phyloP scores from a whole-genome alignment of 2,329 filamentous ascomycete genomes.

The Epichloe coenophiala region DNA sequence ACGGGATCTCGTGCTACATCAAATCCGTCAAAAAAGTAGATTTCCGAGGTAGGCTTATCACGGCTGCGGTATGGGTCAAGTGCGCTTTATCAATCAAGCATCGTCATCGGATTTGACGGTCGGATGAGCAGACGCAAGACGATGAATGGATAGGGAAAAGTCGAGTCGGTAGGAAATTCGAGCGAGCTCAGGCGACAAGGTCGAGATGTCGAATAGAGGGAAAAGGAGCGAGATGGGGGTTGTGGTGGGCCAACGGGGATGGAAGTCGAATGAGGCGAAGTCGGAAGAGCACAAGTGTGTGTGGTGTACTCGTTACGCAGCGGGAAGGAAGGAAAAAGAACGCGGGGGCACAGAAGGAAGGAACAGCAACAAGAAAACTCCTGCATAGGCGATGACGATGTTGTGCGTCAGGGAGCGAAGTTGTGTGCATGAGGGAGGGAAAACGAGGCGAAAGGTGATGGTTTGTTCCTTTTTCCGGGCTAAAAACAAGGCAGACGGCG shows the following conservation, averaged over 20 bases:
- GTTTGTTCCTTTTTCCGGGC: slow-evolving; percentile 2
- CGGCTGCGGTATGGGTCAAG: neutral
- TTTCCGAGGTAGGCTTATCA: neutral
- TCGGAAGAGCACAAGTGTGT: neutral
- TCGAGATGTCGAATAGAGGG: neutral
- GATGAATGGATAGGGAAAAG: neutral
- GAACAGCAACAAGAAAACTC: neutral
- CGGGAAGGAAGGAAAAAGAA: neutral
- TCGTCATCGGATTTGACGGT: neutral
- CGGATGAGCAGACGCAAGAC: neutral
- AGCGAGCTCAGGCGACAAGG: neutral
- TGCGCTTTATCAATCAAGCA: neutral
- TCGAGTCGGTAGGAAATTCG: neutral
- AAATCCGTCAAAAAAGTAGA: neutral
- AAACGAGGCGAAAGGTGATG: neutral
- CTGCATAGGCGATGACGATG: neutral
- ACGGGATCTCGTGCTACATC: neutral
- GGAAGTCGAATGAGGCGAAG: neutral
- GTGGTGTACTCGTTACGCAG: neutral
- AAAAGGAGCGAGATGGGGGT: neutral
- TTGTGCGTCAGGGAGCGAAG: neutral
- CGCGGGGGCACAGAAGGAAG: neutral
- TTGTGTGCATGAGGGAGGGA: neutral
- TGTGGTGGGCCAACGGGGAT: neutral
- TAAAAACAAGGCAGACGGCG: neutral